Percentiles rank a stretch among this genome's conserved stretches.
Conservation (phyloP, 441 rosid species). For the Hura crepitans region DNA sequence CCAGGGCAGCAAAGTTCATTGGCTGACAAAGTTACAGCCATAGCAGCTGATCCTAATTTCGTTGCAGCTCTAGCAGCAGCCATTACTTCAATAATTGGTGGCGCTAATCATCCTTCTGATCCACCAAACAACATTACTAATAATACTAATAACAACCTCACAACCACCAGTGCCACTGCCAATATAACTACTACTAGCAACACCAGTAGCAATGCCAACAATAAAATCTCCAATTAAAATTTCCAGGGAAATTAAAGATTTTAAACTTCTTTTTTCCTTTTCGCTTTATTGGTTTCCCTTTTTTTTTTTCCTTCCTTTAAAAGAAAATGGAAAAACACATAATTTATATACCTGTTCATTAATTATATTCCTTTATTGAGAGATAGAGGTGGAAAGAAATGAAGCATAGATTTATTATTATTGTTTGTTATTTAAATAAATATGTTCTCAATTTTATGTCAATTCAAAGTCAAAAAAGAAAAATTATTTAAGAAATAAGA, state of each 20-base stretch:
- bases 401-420: background rate
- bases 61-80: conserved; percentile 87
- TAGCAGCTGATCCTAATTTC: conserved; percentile 78
- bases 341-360: conserved; percentile 21
- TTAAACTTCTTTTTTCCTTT: background rate
- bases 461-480: conserved; percentile 12
- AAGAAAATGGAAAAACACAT: background rate
- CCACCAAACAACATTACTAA: conserved; percentile 24
- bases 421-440: conserved; percentile 30
- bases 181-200: conserved; percentile 18
- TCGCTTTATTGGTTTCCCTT: background rate
- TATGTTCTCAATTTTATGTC: conserved; percentile 20
- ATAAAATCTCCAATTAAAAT: conserved; percentile 31
- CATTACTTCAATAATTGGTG: conserved; percentile 61
- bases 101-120: conserved; percentile 35
- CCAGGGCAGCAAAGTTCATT: conserved; percentile 26
- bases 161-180: conserved; percentile 23
- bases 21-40: conserved; percentile 57
- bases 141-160: conserved; percentile 15
- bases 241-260: conserved; percentile 31
- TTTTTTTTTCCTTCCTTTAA: background rate
- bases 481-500: background rate
- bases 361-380: conserved; percentile 5
- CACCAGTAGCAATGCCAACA: conserved; percentile 28
- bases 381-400: conserved; percentile 1